Evolutionary conservation across 2,329 filamentous ascomycete species (phyloP).

Genomic region (Ascochyta koolunga): DNA sequence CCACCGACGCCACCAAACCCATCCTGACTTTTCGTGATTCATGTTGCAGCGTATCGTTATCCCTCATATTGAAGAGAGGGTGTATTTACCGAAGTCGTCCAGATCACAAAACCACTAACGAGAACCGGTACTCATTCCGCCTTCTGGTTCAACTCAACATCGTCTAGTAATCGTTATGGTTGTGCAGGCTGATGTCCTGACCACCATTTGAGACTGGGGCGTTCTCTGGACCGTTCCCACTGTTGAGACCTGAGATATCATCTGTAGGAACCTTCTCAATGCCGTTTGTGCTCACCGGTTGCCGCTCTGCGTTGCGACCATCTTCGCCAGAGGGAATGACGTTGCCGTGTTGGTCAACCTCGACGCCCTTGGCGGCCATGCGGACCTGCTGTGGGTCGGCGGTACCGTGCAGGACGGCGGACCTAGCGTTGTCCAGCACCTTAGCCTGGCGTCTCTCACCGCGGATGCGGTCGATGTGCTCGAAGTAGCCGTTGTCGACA

Average conservation of each 20-base stretch:
- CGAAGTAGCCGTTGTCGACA: slow-evolving; percentile 80
- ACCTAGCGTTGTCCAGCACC: slow-evolving; percentile 67
- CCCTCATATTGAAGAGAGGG: background rate
- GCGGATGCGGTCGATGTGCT: slow-evolving; percentile 74
- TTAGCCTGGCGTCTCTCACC: slow-evolving; percentile 73
- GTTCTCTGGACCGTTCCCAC: slow-evolving; percentile 31
- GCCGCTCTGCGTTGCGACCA: slow-evolving; percentile 30
- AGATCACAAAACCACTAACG: background rate
- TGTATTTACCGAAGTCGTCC: background rate
- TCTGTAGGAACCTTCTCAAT: slow-evolving; percentile 19
- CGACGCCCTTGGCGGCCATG: slow-evolving; percentile 66
- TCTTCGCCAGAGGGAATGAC: slow-evolving; percentile 58
- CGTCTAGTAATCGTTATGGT: slow-evolving; percentile 51
- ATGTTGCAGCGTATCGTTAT: background rate
- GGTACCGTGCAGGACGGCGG: slow-evolving; percentile 67
- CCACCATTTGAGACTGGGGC: slow-evolving; percentile 30
- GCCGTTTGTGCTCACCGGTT: slow-evolving; percentile 28
- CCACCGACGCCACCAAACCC: slow-evolving; percentile 6
- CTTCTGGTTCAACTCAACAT: background rate
- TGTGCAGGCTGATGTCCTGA: slow-evolving; percentile 68
- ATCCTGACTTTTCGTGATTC: slow-evolving; percentile 9
- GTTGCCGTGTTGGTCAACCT: slow-evolving; percentile 62
- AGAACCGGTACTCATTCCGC: background rate
- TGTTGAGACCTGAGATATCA: slow-evolving; percentile 23
- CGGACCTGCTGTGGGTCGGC: slow-evolving; percentile 66